Conservation (phyloP, 345 rosid genomes). For the Firmiana major region DNA sequence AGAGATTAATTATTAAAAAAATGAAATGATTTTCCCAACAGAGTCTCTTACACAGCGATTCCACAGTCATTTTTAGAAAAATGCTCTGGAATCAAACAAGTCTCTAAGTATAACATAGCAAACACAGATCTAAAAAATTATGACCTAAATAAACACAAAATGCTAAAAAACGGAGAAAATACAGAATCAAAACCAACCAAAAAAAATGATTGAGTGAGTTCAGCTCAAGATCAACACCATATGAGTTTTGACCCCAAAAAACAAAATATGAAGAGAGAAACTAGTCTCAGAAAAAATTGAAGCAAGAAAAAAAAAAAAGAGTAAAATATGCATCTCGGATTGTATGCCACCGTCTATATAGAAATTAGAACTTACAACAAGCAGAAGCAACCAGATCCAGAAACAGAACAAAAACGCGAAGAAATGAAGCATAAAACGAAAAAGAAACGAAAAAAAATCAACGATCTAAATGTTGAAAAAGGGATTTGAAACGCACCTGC, state of each 20-base stretch:
- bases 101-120: background rate
- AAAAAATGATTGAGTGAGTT: background rate
- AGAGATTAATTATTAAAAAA: too few relatives aligned
- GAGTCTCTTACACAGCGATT: background rate
- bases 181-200: background rate
- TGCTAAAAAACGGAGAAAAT: background rate
- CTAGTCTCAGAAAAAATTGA: too few relatives aligned
- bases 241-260: background rate
- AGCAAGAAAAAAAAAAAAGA: background rate
- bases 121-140: slow-evolving; percentile 17
- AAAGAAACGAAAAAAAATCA: slow-evolving; percentile 4
- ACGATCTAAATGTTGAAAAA: slow-evolving; percentile 6
- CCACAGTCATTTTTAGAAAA: background rate
- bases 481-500: slow-evolving; percentile 37
- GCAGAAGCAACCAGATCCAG: slow-evolving; percentile 19
- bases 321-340: background rate
- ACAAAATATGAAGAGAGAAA: background rate
- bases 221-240: background rate
- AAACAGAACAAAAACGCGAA: background rate
- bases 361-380: background rate
- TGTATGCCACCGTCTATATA: background rate
- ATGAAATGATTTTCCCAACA: too few relatives aligned
- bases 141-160: background rate
- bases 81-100: background rate
- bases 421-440: background rate